Evolutionary conservation across 345 rosid genomes (phyloP).

Genomic region (Rhizophora apiculata): DNA sequence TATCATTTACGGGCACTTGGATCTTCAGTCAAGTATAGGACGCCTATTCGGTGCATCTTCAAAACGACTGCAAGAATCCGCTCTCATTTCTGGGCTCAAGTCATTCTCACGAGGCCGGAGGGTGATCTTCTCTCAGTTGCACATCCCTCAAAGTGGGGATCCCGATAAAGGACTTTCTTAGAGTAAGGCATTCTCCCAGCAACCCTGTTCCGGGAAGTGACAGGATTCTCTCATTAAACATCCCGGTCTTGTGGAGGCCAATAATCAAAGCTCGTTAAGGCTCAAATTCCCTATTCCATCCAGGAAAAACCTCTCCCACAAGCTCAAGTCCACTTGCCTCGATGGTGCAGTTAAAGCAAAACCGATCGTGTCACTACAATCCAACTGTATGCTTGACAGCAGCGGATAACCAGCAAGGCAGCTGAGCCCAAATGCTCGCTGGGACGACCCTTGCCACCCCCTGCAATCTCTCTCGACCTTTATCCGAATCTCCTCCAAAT

Average conservation of each 20-base stretch:
- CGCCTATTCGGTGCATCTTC: conserved; percentile 69
- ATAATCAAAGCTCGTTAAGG: conserved; percentile 66
- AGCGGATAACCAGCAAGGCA: conserved; percentile 35
- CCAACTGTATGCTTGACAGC: conserved; percentile 72
- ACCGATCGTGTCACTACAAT: conserved; percentile 69
- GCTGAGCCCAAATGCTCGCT: conserved; percentile 59
- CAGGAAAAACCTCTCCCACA: conserved; percentile 89
- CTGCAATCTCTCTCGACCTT: conserved; percentile 91
- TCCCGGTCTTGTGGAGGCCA: conserved; percentile 95
- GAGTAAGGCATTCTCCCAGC: conserved; percentile 46
- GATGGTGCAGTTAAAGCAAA: conserved; percentile 74
- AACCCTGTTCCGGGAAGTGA: conserved; percentile 70
- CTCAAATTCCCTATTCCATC: conserved; percentile 57
- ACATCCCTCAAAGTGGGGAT: conserved; percentile 69
- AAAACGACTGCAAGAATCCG: conserved; percentile 73
- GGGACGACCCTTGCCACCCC: conserved; percentile 48
- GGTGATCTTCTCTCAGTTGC: no score
- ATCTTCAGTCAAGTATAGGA: conserved; percentile 43
- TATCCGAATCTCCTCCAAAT: conserved; percentile 69
- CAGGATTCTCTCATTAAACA: conserved; percentile 72
- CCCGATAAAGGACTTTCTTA: conserved; percentile 76
- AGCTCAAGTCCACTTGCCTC: conserved; percentile 75
- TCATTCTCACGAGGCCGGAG: conserved; percentile 87
- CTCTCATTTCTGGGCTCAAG: conserved; percentile 88
- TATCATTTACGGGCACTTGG: no score